phyloP scores from a whole-genome alignment of 768 basidiomycete genomes.

The Cubamyces lactineus region DNA sequence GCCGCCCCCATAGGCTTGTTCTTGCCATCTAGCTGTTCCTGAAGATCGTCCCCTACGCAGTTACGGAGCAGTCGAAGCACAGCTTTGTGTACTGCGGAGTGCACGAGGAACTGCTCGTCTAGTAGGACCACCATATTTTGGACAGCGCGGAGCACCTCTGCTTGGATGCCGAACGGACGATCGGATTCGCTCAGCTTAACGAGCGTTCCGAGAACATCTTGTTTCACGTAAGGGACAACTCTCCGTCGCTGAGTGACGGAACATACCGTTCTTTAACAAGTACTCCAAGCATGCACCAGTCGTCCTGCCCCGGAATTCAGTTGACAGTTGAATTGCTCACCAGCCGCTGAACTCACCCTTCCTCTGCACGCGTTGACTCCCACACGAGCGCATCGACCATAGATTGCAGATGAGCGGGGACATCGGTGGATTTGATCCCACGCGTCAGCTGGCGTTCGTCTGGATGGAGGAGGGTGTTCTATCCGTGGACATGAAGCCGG shows the following conservation, averaged over 20 bases:
- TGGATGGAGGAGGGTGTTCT: conserved; percentile 85
- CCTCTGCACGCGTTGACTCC: conserved; percentile 84
- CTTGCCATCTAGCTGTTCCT: conserved; percentile 83
- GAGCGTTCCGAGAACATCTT: conserved; percentile 83
- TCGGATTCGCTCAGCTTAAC: conserved; percentile 87
- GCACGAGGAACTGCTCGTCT: conserved; percentile 92
- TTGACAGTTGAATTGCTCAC: conserved; percentile 3
- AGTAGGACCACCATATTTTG: conserved; percentile 91
- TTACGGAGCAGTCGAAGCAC: conserved; percentile 82
- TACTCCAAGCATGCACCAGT: conserved; percentile 93
- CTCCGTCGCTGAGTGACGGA: background rate
- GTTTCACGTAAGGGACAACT: background rate
- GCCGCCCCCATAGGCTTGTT: conserved; percentile 85
- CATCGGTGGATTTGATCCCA: conserved; percentile 82
- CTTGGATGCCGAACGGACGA: conserved; percentile 87
- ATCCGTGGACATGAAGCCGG: conserved; percentile 20
- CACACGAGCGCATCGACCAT: conserved; percentile 87
- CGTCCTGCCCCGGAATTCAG: conserved; percentile 43
- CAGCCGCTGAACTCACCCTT: conserved; percentile 63
- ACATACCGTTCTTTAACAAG: conserved; percentile 81
- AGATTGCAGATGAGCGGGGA: conserved; percentile 71
- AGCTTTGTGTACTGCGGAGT: conserved; percentile 87
- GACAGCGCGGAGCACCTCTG: conserved; percentile 82
- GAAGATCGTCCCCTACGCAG: conserved; percentile 90
- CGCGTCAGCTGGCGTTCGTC: conserved; percentile 86